phyloP scores from a whole-genome alignment of 2,329 filamentous ascomycete species.

The Exserohilum rostratum region DNA sequence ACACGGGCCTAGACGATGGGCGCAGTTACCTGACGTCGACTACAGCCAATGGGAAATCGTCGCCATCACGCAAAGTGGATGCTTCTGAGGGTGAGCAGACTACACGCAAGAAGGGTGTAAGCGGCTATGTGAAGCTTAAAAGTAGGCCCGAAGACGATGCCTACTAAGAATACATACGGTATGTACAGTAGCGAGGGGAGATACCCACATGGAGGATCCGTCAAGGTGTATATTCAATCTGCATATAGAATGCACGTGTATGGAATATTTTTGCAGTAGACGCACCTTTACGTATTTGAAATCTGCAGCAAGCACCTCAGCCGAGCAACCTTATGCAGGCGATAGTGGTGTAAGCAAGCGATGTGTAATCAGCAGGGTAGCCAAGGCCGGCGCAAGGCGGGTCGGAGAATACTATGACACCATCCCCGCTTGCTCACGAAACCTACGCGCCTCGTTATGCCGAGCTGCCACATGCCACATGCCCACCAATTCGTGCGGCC shows the following conservation, averaged over 20 bases:
- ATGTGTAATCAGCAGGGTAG: constrained; percentile 25
- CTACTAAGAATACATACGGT: constrained; percentile 4
- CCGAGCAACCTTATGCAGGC: constrained; percentile 15
- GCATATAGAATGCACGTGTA: not conserved
- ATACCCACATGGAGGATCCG: constrained; percentile 4
- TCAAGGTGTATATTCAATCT: not conserved
- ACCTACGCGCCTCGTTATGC: constrained; percentile 21
- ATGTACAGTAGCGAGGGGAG: not conserved
- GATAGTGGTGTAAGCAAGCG: constrained; percentile 5
- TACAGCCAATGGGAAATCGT: constrained; percentile 20
- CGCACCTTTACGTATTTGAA: constrained; percentile 15
- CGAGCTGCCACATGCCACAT: constrained; percentile 10
- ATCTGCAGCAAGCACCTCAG: constrained; percentile 3
- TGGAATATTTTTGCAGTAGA: not conserved
- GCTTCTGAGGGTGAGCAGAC: constrained; percentile 26
- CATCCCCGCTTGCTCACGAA: constrained; percentile 40
- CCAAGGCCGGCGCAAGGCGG: constrained; percentile 41
- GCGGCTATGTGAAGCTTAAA: constrained; percentile 57
- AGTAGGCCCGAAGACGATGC: constrained; percentile 40
- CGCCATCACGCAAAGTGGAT: constrained; percentile 16
- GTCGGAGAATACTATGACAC: constrained; percentile 38
- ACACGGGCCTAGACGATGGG: constrained; percentile 44
- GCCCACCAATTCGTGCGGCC: constrained; percentile 4
- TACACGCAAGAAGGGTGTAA: constrained; percentile 43
- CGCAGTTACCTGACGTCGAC: constrained; percentile 41